Conservation (phyloP, 352 stramenopile genomes). For the Blastocystis sp. region DNA sequence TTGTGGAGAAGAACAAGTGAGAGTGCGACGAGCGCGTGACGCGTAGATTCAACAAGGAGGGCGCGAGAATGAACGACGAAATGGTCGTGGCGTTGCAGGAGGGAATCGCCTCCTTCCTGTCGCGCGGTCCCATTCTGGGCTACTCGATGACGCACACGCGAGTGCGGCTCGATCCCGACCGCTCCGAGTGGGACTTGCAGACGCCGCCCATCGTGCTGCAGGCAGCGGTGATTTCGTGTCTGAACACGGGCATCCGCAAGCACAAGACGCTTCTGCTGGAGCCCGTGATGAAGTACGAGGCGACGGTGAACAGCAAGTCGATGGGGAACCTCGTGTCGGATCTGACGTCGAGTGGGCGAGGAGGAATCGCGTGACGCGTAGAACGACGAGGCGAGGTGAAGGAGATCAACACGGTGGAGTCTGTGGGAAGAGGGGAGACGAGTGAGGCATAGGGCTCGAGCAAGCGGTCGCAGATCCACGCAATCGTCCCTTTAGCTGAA, state of each 20-base stretch:
- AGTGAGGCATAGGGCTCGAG: constrained; percentile 90
- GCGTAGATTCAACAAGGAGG: background rate
- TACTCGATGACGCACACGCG: constrained; percentile 74
- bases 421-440: constrained; percentile 76
- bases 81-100: background rate
- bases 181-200: constrained; percentile 76
- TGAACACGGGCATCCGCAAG: constrained; percentile 77
- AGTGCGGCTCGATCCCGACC: constrained; percentile 79
- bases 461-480: constrained; percentile 82
- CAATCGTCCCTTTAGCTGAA: constrained; percentile 90
- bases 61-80: background rate
- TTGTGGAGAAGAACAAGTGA: constrained; percentile 13
- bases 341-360: constrained; percentile 74
- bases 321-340: constrained; percentile 81
- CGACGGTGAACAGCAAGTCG: constrained; percentile 80
- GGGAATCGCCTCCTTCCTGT: constrained; percentile 25
- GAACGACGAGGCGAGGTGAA: constrained; percentile 23
- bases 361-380: background rate
- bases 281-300: constrained; percentile 82
- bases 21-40: background rate
- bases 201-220: constrained; percentile 30
- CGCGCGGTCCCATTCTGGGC: constrained; percentile 33
- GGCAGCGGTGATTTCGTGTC: constrained; percentile 76
- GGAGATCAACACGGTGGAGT: background rate
- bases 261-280: constrained; percentile 78